Evolutionary conservation across 768 basidiomycete species (phyloP).

Genomic region (Trametes cingulata): DNA sequence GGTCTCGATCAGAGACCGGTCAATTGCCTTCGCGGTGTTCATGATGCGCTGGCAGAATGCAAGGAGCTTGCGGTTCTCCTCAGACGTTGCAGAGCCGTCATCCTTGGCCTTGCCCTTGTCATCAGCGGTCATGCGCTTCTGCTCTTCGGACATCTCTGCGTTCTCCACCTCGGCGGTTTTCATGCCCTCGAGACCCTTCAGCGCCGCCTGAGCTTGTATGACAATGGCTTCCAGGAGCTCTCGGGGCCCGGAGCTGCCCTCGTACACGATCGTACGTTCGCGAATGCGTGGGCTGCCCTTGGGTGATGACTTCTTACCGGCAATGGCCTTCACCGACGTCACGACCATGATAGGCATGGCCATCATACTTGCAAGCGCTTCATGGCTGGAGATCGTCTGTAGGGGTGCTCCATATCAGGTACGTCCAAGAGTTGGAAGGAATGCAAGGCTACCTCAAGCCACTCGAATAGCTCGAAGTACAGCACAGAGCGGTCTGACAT

Average conservation of each 20-base stretch:
- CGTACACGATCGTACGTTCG: conserved; percentile 84
- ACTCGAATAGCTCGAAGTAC: conserved; percentile 88
- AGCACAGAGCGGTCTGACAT: conserved; percentile 87
- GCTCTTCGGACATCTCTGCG: conserved; percentile 82
- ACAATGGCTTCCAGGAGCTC: conserved; percentile 90
- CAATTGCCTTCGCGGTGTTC: conserved; percentile 79
- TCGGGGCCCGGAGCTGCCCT: conserved; percentile 87
- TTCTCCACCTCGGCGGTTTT: conserved; percentile 46
- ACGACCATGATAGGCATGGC: conserved; percentile 96
- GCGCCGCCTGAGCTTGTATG: conserved; percentile 89
- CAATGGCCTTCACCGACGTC: conserved; percentile 62
- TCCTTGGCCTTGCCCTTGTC: conserved; percentile 71
- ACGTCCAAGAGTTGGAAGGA: neutral
- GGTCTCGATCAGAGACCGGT: conserved; percentile 82
- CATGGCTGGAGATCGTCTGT: conserved; percentile 91
- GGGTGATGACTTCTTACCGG: conserved; percentile 50
- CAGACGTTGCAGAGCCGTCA: conserved; percentile 44
- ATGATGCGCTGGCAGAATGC: conserved; percentile 87
- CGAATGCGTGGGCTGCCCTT: conserved; percentile 55
- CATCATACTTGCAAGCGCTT: conserved; percentile 93
- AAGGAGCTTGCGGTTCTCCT: conserved; percentile 78
- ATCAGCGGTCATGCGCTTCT: conserved; percentile 79
- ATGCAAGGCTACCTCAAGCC: conserved; percentile 72
- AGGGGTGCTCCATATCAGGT: conserved; percentile 9
- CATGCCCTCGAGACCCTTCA: conserved; percentile 79